Evolutionary conservation across 2,329 filamentous ascomycete species (phyloP).

Genomic region (Juglanconis juglandina): DNA sequence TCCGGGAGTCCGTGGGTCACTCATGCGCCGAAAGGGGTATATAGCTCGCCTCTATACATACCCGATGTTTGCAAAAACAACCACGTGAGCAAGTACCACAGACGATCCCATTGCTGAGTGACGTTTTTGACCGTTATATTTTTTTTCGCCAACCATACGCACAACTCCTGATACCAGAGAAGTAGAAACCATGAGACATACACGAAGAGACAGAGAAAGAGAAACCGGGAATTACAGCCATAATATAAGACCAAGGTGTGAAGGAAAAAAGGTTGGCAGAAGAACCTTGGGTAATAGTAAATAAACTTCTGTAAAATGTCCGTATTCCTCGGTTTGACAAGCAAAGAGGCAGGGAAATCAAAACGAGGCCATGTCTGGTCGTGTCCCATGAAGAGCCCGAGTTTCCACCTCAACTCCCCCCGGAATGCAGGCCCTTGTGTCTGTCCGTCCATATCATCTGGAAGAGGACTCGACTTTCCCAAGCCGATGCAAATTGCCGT

Average conservation of each 20-base stretch:
- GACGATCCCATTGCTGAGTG: background rate
- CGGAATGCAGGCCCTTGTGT: conserved; percentile 18
- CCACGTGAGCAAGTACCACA: background rate
- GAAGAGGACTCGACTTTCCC: conserved; percentile 14
- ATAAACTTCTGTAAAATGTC: conserved; percentile 20
- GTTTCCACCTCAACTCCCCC: conserved; percentile 17
- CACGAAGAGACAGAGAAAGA: conserved; percentile 13
- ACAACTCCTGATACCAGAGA: background rate
- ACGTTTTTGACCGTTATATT: background rate
- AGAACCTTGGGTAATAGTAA: conserved; percentile 18
- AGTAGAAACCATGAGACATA: background rate
- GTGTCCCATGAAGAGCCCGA: conserved; percentile 17
- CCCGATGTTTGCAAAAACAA: background rate
- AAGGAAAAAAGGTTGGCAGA: conserved; percentile 23
- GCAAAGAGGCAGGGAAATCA: conserved; percentile 14
- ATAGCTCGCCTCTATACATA: background rate
- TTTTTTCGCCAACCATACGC: background rate
- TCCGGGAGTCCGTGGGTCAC: too few relatives aligned
- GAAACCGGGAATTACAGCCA: conserved; percentile 24
- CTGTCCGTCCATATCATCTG: conserved; percentile 17
- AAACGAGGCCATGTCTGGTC: conserved; percentile 18
- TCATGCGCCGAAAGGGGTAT: background rate
- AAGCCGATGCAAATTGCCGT: conserved; percentile 20
- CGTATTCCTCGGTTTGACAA: conserved; percentile 17
- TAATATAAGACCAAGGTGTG: conserved; percentile 23